These are phyloP conservation scores for Tubosaeta brunneosetosa DNA, from an alignment of 768 basidiomycete species.

Conservation along the genomic window DNA sequence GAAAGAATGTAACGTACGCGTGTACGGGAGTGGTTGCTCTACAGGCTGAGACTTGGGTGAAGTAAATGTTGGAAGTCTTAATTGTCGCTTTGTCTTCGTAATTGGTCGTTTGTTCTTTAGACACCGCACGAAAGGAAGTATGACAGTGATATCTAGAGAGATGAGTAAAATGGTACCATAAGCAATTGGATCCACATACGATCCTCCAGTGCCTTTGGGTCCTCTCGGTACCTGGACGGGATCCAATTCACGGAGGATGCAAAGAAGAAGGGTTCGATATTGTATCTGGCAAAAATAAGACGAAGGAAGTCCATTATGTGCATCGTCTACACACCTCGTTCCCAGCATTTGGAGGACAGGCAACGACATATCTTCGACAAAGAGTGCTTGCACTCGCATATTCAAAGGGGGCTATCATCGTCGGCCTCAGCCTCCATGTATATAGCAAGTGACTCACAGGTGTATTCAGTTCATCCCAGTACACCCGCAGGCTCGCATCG, in stretches of 20 bases:
- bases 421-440: neutral
- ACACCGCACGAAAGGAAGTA: slow-evolving; percentile 39
- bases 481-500: slow-evolving; percentile 8
- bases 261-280: slow-evolving; percentile 43
- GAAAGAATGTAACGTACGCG: slow-evolving; percentile 2
- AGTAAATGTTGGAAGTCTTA: slow-evolving; percentile 15
- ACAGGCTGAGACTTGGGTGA: neutral
- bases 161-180: slow-evolving; percentile 1
- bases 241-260: slow-evolving; percentile 40
- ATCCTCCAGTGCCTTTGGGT: slow-evolving; percentile 28
- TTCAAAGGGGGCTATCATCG: slow-evolving; percentile 21
- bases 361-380: slow-evolving; percentile 34
- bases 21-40: slow-evolving; percentile 7
- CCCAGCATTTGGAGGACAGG: slow-evolving; percentile 39
- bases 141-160: slow-evolving; percentile 40
- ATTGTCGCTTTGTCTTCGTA: slow-evolving; percentile 7
- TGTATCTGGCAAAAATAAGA: slow-evolving; percentile 29
- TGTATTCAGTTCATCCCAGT: slow-evolving; percentile 26
- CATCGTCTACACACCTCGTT: slow-evolving; percentile 26
- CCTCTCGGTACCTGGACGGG: slow-evolving; percentile 40
- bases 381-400: slow-evolving; percentile 33
- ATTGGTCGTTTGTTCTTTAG: slow-evolving; percentile 29
- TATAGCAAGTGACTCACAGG: slow-evolving; percentile 17
- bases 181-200: slow-evolving; percentile 29
- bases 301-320: neutral